These are phyloP conservation scores for Cryptococcus sp. DNA, from an alignment of 1,284 basidiomycete genomes.

Conservation along the genomic window DNA sequence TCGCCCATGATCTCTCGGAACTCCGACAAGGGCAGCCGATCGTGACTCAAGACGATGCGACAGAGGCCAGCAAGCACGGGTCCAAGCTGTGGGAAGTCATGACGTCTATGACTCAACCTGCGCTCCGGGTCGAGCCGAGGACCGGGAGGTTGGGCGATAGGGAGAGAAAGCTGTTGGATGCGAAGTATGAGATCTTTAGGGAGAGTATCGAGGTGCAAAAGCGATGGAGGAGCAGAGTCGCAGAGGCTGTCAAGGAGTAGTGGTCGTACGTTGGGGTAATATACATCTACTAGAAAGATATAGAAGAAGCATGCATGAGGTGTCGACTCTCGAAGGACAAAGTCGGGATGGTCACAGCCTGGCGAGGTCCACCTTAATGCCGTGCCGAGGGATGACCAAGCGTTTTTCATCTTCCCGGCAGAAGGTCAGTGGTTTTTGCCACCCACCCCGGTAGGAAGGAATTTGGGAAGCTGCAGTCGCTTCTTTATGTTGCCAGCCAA, in stretches of 20 bases:
- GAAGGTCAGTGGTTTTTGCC: too few species aligned
- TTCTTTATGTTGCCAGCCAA: too few species aligned
- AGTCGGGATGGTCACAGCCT: slow-evolving; percentile 50
- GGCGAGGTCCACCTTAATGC: slow-evolving; percentile 19
- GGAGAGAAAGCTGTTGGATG: slow-evolving; percentile 71
- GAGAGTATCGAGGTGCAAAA: slow-evolving; percentile 84
- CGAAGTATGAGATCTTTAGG: slow-evolving; percentile 90
- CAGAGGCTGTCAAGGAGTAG: slow-evolving; percentile 18
- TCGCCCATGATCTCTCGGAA: slow-evolving; percentile 63
- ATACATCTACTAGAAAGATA: too few species aligned
- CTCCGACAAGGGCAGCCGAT: slow-evolving; percentile 37
- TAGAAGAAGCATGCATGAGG: too few species aligned
- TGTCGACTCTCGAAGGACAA: slow-evolving; percentile 79
- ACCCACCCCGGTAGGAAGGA: too few species aligned
- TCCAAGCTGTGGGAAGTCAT: slow-evolving; percentile 85
- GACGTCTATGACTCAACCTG: slow-evolving; percentile 91
- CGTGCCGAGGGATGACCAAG: too few species aligned
- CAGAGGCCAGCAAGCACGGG: slow-evolving; percentile 54
- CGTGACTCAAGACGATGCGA: slow-evolving; percentile 46
- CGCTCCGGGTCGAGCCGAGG: slow-evolving; percentile 65
- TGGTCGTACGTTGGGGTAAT: too few species aligned
- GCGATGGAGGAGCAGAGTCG: slow-evolving; percentile 47
- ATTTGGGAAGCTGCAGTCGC: too few species aligned
- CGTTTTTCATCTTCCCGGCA: too few species aligned
- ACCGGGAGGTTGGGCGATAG: slow-evolving; percentile 48